A percentile compares a stretch with the other conserved stretches of the same genome.
These are phyloP conservation scores for Populus hybrid DNA, from an alignment of 441 rosid genomes.

Conservation along the genomic window DNA sequence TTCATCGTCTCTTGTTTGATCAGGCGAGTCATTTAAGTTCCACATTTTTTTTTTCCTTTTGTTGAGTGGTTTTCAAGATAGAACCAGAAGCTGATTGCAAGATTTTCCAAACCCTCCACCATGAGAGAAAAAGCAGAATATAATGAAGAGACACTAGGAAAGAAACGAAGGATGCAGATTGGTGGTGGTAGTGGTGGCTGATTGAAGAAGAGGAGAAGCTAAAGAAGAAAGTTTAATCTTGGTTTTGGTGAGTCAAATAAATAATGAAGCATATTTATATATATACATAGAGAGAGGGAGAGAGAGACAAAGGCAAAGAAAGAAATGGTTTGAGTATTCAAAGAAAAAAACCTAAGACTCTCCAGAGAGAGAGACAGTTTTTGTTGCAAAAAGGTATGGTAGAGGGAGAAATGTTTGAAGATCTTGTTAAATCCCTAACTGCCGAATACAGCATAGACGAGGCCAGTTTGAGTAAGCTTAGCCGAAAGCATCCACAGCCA, in stretches of 20 bases:
- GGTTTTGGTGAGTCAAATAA: conserved; percentile 2
- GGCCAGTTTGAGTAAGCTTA: conserved; percentile 44
- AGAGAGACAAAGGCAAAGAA: neutral
- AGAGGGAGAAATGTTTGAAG: conserved; percentile 18
- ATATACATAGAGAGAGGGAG: neutral
- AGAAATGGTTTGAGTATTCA: conserved; percentile 21
- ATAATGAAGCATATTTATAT: conserved; percentile 1
- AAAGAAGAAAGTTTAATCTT: neutral
- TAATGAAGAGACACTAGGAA: neutral
- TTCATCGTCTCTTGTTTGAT: conserved; percentile 51
- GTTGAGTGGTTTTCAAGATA: no score
- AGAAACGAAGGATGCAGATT: neutral
- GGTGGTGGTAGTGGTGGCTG: neutral
- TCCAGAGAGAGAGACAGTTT: conserved; percentile 38
- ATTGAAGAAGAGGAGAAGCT: neutral
- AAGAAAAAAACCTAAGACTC: conserved; percentile 21
- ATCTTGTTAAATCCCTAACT: conserved; percentile 22
- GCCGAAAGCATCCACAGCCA: conserved; percentile 39
- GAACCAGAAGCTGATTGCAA: neutral
- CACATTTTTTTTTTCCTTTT: conserved; percentile 53
- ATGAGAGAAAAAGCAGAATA: neutral
- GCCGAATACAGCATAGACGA: conserved; percentile 56
- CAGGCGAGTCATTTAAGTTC: conserved; percentile 86
- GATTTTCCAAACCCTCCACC: neutral
- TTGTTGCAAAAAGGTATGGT: conserved; percentile 14